phyloP scores from a whole-genome alignment of 495 filamentous ascomycete species.

The Penicillium desertorum region DNA sequence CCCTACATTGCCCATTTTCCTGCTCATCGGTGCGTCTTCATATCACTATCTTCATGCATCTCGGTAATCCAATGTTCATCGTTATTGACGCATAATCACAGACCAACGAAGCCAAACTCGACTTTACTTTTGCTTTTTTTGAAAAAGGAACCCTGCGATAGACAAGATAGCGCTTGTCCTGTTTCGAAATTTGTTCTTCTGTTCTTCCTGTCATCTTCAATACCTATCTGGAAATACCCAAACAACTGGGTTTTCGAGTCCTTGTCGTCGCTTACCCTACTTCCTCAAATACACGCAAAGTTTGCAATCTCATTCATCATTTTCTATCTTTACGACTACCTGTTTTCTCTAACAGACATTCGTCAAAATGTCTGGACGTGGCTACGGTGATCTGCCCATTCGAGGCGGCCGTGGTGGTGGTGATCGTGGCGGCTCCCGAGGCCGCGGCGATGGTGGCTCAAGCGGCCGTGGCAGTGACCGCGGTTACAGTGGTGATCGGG shows the following conservation, averaged over 20 bases:
- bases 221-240: background rate
- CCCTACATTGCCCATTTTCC: background rate
- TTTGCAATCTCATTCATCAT: background rate
- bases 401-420: slow-evolving; percentile 5
- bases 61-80: background rate
- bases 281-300: background rate
- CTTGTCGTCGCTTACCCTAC: background rate
- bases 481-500: slow-evolving; percentile 2
- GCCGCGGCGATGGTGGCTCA: background rate
- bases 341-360: background rate
- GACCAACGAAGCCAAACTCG: background rate
- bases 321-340: background rate
- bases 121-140: background rate
- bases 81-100: background rate
- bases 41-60: background rate
- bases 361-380: slow-evolving; percentile 11
- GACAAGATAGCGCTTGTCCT: background rate
- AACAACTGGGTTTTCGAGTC: background rate
- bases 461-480: background rate
- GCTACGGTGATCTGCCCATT: slow-evolving; percentile 3
- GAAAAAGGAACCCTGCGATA: background rate
- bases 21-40: background rate
- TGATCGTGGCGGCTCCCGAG: background rate
- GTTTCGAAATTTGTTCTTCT: background rate
- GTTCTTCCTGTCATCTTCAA: too few species aligned